Evolutionary conservation across 2,329 filamentous ascomycete genomes (phyloP), one percentile per base, ranked within the genome.

Genomic region (Sporothrix pseudoabietina): DNA sequence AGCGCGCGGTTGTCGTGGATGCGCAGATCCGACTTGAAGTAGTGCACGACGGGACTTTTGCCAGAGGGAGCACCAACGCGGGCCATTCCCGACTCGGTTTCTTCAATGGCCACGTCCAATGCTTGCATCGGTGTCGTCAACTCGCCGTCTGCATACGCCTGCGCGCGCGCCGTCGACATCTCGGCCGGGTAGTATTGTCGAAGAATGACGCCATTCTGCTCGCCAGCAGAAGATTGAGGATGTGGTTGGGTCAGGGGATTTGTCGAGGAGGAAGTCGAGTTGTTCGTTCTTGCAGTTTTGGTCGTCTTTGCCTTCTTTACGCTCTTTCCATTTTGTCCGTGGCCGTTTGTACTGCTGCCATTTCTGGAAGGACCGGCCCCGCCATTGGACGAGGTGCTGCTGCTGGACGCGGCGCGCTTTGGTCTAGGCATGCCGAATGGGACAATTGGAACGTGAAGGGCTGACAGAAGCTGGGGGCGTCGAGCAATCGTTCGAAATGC

Each of bases 1-100:
- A 97, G 81, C 0, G 88, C 88, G 9, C 87, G 91, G 79, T 97
- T 97, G 80, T 98, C 94, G 0, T 82, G 81, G 1, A 87, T 85
- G 2, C 94, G 87, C 69, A 97, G 82, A 80, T 97, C 94, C 78
- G 88, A 89, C 82, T 96, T 97, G 84, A 95, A 97, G 94, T 94
- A 97, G 81, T 97, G 93, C 0, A 97, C 88, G 0, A 97, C 91
- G 0, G 90, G 66, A 9, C 14, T 47, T n/a, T 16, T 39, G 88
- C 35, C 88, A 41, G 19, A 83, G 41, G 87, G 87, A 0, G 86
- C 82, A 1, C 82, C 75, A 14, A 92, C 85, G 0, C 82, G 80
- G 39, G 85, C 83, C 9, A 92, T 86, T 49, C 82, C 80, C 0
- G 81, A 77, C 2, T 84, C 81, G 0, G 93, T 96, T 1, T 90